Percentiles rank a stretch among this genome's conserved stretches.
phyloP scores from a whole-genome alignment of 805 yeast species.

The Candida easanensis region DNA sequence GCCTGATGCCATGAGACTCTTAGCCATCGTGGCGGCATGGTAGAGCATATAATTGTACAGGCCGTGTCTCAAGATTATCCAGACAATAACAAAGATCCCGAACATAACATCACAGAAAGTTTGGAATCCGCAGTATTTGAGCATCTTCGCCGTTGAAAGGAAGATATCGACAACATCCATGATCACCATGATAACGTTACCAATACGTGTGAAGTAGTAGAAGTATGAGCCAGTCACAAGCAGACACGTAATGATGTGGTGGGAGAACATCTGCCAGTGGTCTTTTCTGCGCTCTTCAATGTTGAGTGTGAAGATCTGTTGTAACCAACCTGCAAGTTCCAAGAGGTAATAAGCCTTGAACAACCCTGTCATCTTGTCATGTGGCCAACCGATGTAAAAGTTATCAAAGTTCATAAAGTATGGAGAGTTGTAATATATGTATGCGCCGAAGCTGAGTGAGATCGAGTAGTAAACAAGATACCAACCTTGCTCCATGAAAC shows the following conservation, averaged over 20 bases:
- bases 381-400: slow-evolving; percentile 74
- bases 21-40: slow-evolving; percentile 51
- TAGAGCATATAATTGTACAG: slow-evolving; percentile 64
- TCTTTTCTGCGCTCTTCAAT: slow-evolving; percentile 81
- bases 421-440: slow-evolving; percentile 53
- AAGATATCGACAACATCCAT: slow-evolving; percentile 85
- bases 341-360: slow-evolving; percentile 71
- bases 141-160: slow-evolving; percentile 69
- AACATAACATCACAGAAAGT: slow-evolving; percentile 67
- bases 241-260: slow-evolving; percentile 76
- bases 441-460: slow-evolving; percentile 56
- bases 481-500: slow-evolving; percentile 92
- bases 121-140: slow-evolving; percentile 66
- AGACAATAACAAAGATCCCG: slow-evolving; percentile 57
- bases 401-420: slow-evolving; percentile 58
- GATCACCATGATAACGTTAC: slow-evolving; percentile 70
- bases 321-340: slow-evolving; percentile 76
- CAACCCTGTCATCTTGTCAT: slow-evolving; percentile 46
- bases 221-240: slow-evolving; percentile 70
- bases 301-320: slow-evolving; percentile 73
- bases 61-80: slow-evolving; percentile 75
- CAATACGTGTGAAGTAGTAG: slow-evolving; percentile 70
- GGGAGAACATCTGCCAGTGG: slow-evolving; percentile 81
- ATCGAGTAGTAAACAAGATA: slow-evolving; percentile 53
- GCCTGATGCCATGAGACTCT: slow-evolving; percentile 42